Evolutionary conservation across 305 asterid genomes (phyloP), one percentile per base, ranked within the genome.

Genomic region (Petunia hybrid): DNA sequence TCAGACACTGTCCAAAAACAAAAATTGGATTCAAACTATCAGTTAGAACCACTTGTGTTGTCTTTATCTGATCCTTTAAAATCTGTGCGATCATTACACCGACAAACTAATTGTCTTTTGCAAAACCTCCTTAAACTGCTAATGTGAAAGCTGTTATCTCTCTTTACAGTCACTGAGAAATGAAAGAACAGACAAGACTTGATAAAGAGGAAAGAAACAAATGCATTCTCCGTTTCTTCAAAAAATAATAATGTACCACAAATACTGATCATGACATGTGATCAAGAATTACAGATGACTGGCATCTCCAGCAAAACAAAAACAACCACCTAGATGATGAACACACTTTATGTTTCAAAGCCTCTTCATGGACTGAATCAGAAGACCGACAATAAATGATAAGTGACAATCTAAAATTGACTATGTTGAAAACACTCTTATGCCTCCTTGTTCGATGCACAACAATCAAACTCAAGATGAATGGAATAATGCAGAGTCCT

Each of bases 391-490:
- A 36, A 73, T 73, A 51, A 73, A 73, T 3, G 63, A 39, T 73
- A 45, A 73, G 8, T 51, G 63, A 63, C 8, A 73, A 73, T 51
- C 78, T 35, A 13, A 51, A 22, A 3, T 36, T 73, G 45, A 9
- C 43, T 48, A 2, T 46, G 77, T 71, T 12, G 1, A 31, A 31
- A 48, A 51, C 78, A 73, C 78, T 51, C 14, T 36, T 13, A 16
- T 85, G 86, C 69, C 88, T 76, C 84, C 80, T 87, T 2, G 90
- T 87, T 74, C 90, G 86, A 81, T 48, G 83, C 76, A 89, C 89
- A 73, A 85, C 88, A 60, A 82, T 83, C 42, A 80, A 77, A 83
- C 86, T 89, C 57, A 80, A 77, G 80, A 82, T 77, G 40, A 83
- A 86, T 40, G 92, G 77, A 80, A 83, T 63, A 13, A 82, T 45